Conservation (phyloP, 2,329 filamentous ascomycete species). For the Microcyclospora tardicrescens region DNA sequence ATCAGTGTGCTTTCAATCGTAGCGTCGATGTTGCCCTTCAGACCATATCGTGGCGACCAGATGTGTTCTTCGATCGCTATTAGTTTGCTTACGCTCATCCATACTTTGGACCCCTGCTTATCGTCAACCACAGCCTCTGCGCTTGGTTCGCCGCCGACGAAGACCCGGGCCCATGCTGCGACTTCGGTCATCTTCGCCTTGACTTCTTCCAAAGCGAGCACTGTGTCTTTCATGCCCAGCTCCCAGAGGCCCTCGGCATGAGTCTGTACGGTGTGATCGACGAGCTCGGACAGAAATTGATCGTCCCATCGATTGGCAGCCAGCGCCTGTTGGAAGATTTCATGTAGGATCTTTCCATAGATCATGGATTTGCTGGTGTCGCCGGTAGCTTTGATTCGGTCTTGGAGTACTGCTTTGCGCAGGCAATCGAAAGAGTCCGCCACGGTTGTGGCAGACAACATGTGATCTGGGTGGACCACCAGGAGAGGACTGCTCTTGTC, state of each 20-base stretch:
- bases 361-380: slow-evolving; percentile 69
- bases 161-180: slow-evolving; percentile 69
- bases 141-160: slow-evolving; percentile 59
- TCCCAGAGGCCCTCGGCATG: slow-evolving; percentile 85
- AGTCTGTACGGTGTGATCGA: slow-evolving; percentile 55
- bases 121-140: slow-evolving; percentile 66
- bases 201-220: slow-evolving; percentile 65
- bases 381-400: slow-evolving; percentile 82
- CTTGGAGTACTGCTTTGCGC: slow-evolving; percentile 82
- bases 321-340: slow-evolving; percentile 86
- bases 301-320: slow-evolving; percentile 70
- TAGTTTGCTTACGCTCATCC: slow-evolving; percentile 80
- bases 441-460: slow-evolving; percentile 87
- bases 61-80: slow-evolving; percentile 96
- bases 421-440: slow-evolving; percentile 93
- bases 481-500: slow-evolving; percentile 56
- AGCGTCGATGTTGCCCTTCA: slow-evolving; percentile 96
- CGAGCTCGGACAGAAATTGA: slow-evolving; percentile 50
- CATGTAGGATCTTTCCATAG: slow-evolving; percentile 87
- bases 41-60: slow-evolving; percentile 93
- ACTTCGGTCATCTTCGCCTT: slow-evolving; percentile 72
- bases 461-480: slow-evolving; percentile 86
- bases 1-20: slow-evolving; percentile 79
- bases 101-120: slow-evolving; percentile 60
- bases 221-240: slow-evolving; percentile 56